These are phyloP conservation scores for Pachyrhizus erosus DNA, from an alignment of 306 rosid species.

Conservation along the genomic window DNA sequence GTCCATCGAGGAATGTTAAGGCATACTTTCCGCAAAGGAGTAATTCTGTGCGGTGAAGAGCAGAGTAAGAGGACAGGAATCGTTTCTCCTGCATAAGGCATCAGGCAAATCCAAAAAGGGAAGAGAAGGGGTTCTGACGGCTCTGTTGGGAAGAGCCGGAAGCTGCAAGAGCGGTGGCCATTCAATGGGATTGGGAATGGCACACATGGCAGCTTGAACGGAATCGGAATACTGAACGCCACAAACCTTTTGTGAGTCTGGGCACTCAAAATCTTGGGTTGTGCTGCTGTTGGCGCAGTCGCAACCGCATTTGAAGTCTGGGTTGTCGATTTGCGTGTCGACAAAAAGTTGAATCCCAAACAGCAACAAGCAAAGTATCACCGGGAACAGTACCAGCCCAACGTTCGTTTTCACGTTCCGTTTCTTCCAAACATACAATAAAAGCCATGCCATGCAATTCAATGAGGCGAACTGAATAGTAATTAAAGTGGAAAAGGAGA, in stretches of 20 bases:
- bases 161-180: conserved; percentile 88
- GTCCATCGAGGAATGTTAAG: too few relatives aligned
- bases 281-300: conserved; percentile 24
- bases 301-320: conserved; percentile 65
- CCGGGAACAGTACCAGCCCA: conserved; percentile 61
- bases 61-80: conserved; percentile 63
- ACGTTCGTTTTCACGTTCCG: conserved; percentile 70
- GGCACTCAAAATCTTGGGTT: conserved; percentile 33
- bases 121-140: conserved; percentile 47
- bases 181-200: conserved; percentile 60
- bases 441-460: not conserved
- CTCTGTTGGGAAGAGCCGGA: conserved; percentile 55
- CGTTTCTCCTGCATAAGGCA: conserved; percentile 55
- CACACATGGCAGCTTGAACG: conserved; percentile 52
- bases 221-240: conserved; percentile 60
- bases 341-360: conserved; percentile 53
- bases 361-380: conserved; percentile 59
- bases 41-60: conserved; percentile 73
- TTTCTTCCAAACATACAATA: conserved; percentile 53
- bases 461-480: too few relatives aligned
- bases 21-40: conserved; percentile 62
- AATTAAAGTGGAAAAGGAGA: not conserved
- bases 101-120: conserved; percentile 58
- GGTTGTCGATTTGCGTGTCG: conserved; percentile 46
- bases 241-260: conserved; percentile 54